Percentiles rank a stretch among this genome's conserved stretches.
These are phyloP conservation scores for Lactarius hengduanensis DNA, from an alignment of 768 basidiomycete species.

Conservation along the genomic window DNA sequence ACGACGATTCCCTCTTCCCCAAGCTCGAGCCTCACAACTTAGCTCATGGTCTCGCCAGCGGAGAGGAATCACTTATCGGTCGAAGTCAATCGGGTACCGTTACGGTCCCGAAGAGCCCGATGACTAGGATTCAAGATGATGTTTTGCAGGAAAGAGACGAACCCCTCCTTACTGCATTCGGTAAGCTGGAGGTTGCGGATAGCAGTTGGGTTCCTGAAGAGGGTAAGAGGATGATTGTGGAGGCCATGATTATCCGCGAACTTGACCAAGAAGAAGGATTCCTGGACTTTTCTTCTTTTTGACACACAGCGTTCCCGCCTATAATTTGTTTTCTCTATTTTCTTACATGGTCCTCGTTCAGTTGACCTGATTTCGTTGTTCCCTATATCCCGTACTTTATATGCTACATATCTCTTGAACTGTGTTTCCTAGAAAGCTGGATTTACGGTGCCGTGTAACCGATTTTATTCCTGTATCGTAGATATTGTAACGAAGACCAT, in stretches of 20 bases:
- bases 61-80: constrained; percentile 2
- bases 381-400: background rate
- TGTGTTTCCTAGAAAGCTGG: too few species aligned
- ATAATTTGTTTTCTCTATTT: background rate
- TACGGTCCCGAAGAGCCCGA: background rate
- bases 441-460: too few species aligned
- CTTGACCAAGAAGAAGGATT: constrained; percentile 74
- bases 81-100: background rate
- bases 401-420: too few species aligned
- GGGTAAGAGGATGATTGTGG: constrained; percentile 65
- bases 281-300: constrained; percentile 69
- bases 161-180: constrained; percentile 15
- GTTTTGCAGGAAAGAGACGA: constrained; percentile 7
- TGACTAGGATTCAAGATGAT: background rate
- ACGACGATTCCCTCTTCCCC: constrained; percentile 17
- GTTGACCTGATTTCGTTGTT: background rate
- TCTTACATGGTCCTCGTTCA: background rate
- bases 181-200: constrained; percentile 33
- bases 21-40: background rate
- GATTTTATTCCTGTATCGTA: too few species aligned
- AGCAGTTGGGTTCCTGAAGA: constrained; percentile 18
- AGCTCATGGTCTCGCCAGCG: background rate
- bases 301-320: background rate
- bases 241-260: constrained; percentile 77
- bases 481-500: too few species aligned